Percentiles rank a stretch among this genome's conserved stretches.
phyloP scores from a whole-genome alignment of 2,329 filamentous ascomycete species.

The Penicillium sp. region DNA sequence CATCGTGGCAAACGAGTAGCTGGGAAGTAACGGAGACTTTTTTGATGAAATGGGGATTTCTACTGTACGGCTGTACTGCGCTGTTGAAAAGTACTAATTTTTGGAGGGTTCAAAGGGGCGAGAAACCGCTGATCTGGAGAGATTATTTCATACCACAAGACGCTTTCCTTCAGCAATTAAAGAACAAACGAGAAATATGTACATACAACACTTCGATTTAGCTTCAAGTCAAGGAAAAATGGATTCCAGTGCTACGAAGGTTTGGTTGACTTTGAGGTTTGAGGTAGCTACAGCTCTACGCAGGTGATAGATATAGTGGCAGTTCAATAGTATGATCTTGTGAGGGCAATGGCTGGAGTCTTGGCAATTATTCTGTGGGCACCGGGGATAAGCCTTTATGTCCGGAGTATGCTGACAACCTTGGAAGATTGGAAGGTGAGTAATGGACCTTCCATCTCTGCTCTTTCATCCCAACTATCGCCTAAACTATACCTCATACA shows the following conservation, averaged over 20 bases:
- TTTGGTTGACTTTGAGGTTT: background rate
- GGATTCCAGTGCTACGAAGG: background rate
- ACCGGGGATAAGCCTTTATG: background rate
- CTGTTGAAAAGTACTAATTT: constrained; percentile 44
- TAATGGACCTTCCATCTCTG: background rate
- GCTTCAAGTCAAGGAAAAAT: background rate
- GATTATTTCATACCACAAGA: constrained; percentile 7
- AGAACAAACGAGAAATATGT: background rate
- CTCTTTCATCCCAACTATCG: background rate
- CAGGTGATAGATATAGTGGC: background rate
- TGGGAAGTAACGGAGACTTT: constrained; percentile 51
- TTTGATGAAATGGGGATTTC: constrained; percentile 44
- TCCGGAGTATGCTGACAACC: background rate
- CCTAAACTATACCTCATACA: too few relatives aligned
- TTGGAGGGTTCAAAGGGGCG: constrained; percentile 44
- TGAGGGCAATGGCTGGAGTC: background rate
- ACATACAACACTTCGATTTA: background rate
- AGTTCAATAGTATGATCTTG: too few relatives aligned
- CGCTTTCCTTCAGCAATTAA: constrained; percentile 2
- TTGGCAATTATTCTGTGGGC: background rate
- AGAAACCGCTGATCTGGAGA: constrained; percentile 31
- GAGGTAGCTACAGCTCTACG: background rate
- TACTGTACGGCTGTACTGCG: constrained; percentile 42
- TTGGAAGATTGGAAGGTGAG: background rate
- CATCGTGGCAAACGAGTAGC: constrained; percentile 40